Conservation (phyloP, 2,329 filamentous ascomycete genomes). For the Fusarium transvaalense region DNA sequence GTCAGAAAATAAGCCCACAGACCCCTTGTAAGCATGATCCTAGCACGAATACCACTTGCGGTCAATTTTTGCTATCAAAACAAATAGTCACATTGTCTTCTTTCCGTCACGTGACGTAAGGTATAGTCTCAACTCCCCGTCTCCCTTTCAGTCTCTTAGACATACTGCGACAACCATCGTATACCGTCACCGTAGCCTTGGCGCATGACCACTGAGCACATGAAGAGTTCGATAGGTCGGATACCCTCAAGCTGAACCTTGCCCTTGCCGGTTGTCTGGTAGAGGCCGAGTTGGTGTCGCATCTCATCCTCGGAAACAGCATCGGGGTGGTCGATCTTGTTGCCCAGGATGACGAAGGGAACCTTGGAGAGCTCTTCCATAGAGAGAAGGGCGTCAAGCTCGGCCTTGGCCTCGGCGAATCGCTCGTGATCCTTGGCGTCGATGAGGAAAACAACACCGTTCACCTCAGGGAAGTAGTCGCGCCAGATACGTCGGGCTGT, state of each 20-base stretch:
- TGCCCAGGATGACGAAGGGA: slow-evolving; percentile 94
- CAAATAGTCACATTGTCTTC: slow-evolving; percentile 43
- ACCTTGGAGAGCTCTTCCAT: slow-evolving; percentile 98
- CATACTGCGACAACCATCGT: slow-evolving; percentile 92
- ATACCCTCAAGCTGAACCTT: slow-evolving; percentile 94
- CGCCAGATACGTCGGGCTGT: slow-evolving; percentile 92
- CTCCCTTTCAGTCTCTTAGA: slow-evolving; percentile 65
- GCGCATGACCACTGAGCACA: slow-evolving; percentile 99
- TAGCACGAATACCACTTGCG: slow-evolving; percentile 23
- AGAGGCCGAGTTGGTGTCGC: slow-evolving; percentile 89
- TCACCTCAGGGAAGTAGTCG: slow-evolving; percentile 96
- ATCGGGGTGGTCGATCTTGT: slow-evolving; percentile 99
- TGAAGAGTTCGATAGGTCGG: slow-evolving; percentile 95
- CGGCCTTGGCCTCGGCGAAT: slow-evolving; percentile 92
- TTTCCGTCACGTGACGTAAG: slow-evolving; percentile 29
- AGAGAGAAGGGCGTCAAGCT: slow-evolving; percentile 92
- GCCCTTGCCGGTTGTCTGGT: slow-evolving; percentile 96
- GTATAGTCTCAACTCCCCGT: slow-evolving; percentile 38
- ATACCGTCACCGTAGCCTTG: slow-evolving; percentile 95
- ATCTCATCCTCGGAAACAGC: slow-evolving; percentile 96
- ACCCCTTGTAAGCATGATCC: slow-evolving; percentile 27
- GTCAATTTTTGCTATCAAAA: slow-evolving; percentile 43
- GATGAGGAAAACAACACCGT: slow-evolving; percentile 96
- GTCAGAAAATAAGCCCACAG: slow-evolving; percentile 14
- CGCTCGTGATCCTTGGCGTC: slow-evolving; percentile 98